A percentile compares a stretch with the other conserved stretches of the same genome.
These are phyloP conservation scores for Cytidiella melzeri DNA, from an alignment of 768 basidiomycete species.

Conservation along the genomic window DNA sequence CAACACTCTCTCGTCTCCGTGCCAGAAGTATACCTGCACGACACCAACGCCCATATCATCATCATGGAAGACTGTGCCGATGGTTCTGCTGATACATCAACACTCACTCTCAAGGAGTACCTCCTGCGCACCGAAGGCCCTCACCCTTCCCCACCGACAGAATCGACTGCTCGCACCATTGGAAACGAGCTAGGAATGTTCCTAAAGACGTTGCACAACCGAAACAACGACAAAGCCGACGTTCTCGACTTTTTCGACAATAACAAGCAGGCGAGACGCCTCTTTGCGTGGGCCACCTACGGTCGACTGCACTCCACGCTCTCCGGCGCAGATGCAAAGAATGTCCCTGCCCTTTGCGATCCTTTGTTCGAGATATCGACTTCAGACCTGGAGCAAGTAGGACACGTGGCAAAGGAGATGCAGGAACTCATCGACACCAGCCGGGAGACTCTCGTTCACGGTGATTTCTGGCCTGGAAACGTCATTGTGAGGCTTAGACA, in stretches of 20 bases:
- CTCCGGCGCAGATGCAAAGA: neutral
- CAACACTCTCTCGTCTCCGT: slow-evolving; percentile 37
- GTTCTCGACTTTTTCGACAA: slow-evolving; percentile 34
- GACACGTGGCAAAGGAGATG: slow-evolving; percentile 27
- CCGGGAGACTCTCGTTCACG: slow-evolving; percentile 39
- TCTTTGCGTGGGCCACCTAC: slow-evolving; percentile 39
- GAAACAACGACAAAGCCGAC: slow-evolving; percentile 28
- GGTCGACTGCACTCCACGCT: slow-evolving; percentile 33
- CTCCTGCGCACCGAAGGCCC: slow-evolving; percentile 18
- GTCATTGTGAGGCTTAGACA: slow-evolving; percentile 39
- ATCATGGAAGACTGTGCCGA: slow-evolving; percentile 52
- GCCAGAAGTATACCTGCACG: slow-evolving; percentile 45
- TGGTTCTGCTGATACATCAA: slow-evolving; percentile 35
- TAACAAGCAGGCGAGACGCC: slow-evolving; percentile 33
- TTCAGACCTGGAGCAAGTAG: slow-evolving; percentile 30
- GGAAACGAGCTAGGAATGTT: slow-evolving; percentile 51
- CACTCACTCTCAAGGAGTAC: slow-evolving; percentile 30
- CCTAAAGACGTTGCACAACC: slow-evolving; percentile 44
- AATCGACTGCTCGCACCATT: slow-evolving; percentile 34
- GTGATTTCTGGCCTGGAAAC: slow-evolving; percentile 75
- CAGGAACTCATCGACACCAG: slow-evolving; percentile 11
- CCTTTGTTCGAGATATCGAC: slow-evolving; percentile 37
- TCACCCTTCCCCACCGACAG: slow-evolving; percentile 17
- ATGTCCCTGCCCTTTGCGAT: slow-evolving; percentile 24
- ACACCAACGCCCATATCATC: slow-evolving; percentile 42